Conservation (phyloP, 1,284 basidiomycete species). For the Puccinia triticina region DNA sequence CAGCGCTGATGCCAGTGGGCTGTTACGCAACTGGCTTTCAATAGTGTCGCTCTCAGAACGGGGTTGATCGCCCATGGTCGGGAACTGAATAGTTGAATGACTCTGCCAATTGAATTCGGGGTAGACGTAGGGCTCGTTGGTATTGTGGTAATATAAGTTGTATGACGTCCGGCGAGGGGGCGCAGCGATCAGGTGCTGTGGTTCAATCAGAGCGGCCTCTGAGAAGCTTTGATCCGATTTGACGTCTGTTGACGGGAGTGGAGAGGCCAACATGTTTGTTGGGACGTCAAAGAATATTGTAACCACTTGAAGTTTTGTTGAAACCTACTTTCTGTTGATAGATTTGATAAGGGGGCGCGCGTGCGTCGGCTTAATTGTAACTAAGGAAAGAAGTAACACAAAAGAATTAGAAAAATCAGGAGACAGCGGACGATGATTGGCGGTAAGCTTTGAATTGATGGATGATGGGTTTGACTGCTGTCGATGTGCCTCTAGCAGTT, state of each 20-base stretch:
- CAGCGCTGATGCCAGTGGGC: background rate
- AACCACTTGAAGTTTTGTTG: slow-evolving; percentile 1
- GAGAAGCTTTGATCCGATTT: slow-evolving; percentile 16
- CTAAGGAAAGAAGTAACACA: background rate
- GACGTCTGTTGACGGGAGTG: slow-evolving; percentile 41
- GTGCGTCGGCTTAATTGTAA: background rate
- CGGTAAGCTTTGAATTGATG: slow-evolving; percentile 38
- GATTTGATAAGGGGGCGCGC: background rate
- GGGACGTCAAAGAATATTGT: slow-evolving; percentile 25
- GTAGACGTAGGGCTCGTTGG: slow-evolving; percentile 2
- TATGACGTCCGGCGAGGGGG: slow-evolving; percentile 27
- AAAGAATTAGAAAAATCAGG: background rate
- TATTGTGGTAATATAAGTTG: slow-evolving; percentile 36
- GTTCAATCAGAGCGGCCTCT: background rate
- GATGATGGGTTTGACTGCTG: slow-evolving; percentile 24
- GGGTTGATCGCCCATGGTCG: background rate
- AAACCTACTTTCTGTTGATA: slow-evolving; percentile 17
- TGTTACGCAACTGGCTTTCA: background rate
- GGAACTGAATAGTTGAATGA: background rate
- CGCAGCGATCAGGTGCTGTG: slow-evolving; percentile 6
- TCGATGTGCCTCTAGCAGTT: slow-evolving; percentile 33
- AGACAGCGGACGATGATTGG: slow-evolving; percentile 32
- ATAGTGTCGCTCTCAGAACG: background rate
- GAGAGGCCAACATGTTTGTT: slow-evolving; percentile 36
- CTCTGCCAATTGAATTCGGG: slow-evolving; percentile 22